Evolutionary conservation across 805 yeast species (phyloP).

Genomic region (Helenozyma baotianmanensis): DNA sequence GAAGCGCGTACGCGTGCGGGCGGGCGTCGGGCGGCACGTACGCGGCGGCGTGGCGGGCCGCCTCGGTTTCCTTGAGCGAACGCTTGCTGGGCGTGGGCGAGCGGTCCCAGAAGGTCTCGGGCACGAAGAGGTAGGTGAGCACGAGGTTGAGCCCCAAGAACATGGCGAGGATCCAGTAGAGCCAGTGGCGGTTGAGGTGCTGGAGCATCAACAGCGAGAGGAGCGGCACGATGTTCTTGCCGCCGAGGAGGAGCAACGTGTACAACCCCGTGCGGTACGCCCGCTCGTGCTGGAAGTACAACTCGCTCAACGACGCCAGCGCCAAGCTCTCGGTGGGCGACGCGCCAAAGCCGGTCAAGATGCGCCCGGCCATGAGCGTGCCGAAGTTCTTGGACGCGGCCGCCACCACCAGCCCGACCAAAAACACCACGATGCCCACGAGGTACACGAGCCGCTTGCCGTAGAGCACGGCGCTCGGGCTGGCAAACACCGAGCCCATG

Average conservation of each 20-base stretch:
- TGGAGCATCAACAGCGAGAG: conserved; percentile 51
- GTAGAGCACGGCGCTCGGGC: conserved; percentile 52
- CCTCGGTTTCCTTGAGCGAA: conserved; percentile 43
- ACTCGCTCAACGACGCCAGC: conserved; percentile 56
- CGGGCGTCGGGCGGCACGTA: conserved; percentile 23
- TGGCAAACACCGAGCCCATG: conserved; percentile 52
- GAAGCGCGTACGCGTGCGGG: conserved; percentile 28
- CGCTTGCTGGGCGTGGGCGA: conserved; percentile 46
- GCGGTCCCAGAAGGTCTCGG: conserved; percentile 63
- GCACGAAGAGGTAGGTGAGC: conserved; percentile 50
- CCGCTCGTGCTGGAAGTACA: conserved; percentile 56
- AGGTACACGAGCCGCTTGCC: conserved; percentile 58
- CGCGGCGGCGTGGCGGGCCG: conserved; percentile 34
- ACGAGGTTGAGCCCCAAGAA: conserved; percentile 44
- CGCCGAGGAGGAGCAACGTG: conserved; percentile 55
- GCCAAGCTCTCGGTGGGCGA: conserved; percentile 61
- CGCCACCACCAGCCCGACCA: conserved; percentile 52
- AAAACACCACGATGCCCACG: conserved; percentile 42
- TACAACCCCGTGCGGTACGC: conserved; percentile 57
- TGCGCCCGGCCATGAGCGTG: conserved; percentile 52
- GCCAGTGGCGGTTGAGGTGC: conserved; percentile 51
- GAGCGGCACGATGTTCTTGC: conserved; percentile 56
- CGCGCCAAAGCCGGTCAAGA: conserved; percentile 56
- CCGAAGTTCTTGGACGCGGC: conserved; percentile 47
- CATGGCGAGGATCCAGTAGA: conserved; percentile 55